Evolutionary conservation across 116 monocot genomes (phyloP).

Genomic region (Zostera marina): DNA sequence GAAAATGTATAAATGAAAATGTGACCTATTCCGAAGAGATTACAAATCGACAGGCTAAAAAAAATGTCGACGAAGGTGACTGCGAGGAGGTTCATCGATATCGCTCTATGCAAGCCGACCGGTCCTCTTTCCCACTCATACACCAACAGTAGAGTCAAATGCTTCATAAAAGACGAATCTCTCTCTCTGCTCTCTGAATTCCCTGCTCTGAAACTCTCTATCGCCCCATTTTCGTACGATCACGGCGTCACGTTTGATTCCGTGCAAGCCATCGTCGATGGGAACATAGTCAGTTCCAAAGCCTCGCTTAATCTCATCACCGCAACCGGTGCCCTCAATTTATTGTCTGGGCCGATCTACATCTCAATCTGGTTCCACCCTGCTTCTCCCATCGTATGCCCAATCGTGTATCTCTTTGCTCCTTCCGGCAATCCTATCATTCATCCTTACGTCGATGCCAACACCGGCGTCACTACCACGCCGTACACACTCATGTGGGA

Average conservation of each 20-base stretch:
- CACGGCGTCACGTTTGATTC: conserved; percentile 11
- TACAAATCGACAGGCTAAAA: no score
- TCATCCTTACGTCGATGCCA: conserved; percentile 14
- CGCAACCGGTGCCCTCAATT: conserved; percentile 8
- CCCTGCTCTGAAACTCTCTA: conserved; percentile 8
- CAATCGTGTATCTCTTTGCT: conserved; percentile 8
- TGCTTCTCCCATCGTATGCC: background rate
- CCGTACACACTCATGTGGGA: conserved; percentile 19
- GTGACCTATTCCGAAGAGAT: no score
- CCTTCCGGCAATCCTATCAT: background rate
- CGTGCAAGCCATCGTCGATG: no score
- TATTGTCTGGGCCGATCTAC: background rate
- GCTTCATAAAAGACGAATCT: conserved; percentile 12
- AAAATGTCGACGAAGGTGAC: background rate
- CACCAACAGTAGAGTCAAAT: conserved; percentile 7
- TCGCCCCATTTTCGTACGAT: conserved; percentile 5
- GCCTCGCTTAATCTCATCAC: conserved; percentile 6
- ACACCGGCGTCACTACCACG: conserved; percentile 4
- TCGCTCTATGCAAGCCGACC: conserved; percentile 6
- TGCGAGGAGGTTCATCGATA: conserved; percentile 8
- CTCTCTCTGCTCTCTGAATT: conserved; percentile 9
- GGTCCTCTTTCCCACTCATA: conserved; percentile 10
- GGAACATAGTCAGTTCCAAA: no score
- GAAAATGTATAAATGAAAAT: no score
- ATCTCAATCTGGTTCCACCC: conserved; percentile 16